Evolutionary conservation across 352 stramenopile genomes (phyloP), one percentile per base, ranked within the genome.

Genomic region (Globisporangium carolinianum): DNA sequence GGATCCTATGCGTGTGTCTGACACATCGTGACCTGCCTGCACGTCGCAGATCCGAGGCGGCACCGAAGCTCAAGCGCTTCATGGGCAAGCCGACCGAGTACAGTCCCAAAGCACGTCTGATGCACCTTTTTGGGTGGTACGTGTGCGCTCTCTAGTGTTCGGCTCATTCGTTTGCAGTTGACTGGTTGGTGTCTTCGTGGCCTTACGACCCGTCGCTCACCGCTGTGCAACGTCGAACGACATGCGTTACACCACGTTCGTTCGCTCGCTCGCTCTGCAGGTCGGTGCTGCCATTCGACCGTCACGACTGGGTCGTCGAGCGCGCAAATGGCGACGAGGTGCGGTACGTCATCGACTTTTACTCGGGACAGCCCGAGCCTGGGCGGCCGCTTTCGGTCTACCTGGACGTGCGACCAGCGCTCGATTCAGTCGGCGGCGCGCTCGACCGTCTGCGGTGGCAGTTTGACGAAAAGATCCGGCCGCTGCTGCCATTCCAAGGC

Each of bases 281-380:
- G 82, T 94, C 62, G 55, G 98, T 94, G 79, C 87, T 76, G 60
- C 97, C 97, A 6, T 99, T 98, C 68, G 96, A 99, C 74, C 85
- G 97, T 39, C 97, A 99, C 74, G 97, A 99, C 79, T 99, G 97
- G 97, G 89, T 98, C 36, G 86, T 99, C 14, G 82, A 98, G 51
- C 79, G 94, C 54, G 79, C 86, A 15, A 57, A 35, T 48, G 89
- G 89, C 53, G 86, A 89, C 52, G 84, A 97, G 65, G 87, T 98
- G 53, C 89, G 96, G 38, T 99, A 99, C 71, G 87, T 99, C 45
- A 99, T 99, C 77, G 97, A 99, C 76, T 99, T 99, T 70, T 99
- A 99, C 73, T 90, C 97, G 37, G 94, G 97, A 54, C 93, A 98
- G 77, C 79, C 57, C 5, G 66, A 72, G 63, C 79, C 82, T 10